Evolutionary conservation across 176 grass and related monocot genomes (phyloP).

Genomic region (sorghum (Sorghum bicolor)): DNA sequence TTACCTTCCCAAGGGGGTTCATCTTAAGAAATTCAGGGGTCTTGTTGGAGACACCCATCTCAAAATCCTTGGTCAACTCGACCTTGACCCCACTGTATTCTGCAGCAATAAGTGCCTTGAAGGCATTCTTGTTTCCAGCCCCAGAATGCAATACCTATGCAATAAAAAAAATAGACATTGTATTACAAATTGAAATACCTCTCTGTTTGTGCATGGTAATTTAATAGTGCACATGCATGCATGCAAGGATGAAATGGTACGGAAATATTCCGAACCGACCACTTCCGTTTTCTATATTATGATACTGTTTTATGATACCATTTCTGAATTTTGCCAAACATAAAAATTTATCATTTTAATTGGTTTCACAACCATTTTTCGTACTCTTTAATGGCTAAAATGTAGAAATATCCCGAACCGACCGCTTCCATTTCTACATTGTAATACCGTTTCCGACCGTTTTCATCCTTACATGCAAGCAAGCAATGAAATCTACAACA

Average conservation of each 20-base stretch:
- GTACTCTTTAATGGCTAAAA: no score
- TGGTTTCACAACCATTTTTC: no score
- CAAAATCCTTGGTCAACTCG: constrained; percentile 69
- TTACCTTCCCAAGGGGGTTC: constrained; percentile 96
- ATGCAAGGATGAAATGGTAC: not conserved
- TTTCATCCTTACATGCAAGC: no score
- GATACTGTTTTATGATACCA: no score
- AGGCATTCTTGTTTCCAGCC: constrained; percentile 80
- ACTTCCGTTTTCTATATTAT: no score
- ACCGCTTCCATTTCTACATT: no score
- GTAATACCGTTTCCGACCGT: no score
- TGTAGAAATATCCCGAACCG: no score
- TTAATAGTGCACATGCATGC: not conserved
- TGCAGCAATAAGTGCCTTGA: constrained; percentile 84
- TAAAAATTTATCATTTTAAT: no score
- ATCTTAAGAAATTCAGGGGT: constrained; percentile 95
- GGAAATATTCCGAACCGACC: no score
- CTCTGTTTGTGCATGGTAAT: not conserved
- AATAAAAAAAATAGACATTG: not conserved
- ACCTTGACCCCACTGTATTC: constrained; percentile 80
- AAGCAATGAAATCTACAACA: not conserved
- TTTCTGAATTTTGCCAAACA: no score
- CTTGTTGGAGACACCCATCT: constrained; percentile 96
- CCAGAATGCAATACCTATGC: constrained; percentile 54
- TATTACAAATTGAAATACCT: not conserved